Conservation (phyloP, 1,139 yeast genomes). For the Taiozyma sp. region DNA sequence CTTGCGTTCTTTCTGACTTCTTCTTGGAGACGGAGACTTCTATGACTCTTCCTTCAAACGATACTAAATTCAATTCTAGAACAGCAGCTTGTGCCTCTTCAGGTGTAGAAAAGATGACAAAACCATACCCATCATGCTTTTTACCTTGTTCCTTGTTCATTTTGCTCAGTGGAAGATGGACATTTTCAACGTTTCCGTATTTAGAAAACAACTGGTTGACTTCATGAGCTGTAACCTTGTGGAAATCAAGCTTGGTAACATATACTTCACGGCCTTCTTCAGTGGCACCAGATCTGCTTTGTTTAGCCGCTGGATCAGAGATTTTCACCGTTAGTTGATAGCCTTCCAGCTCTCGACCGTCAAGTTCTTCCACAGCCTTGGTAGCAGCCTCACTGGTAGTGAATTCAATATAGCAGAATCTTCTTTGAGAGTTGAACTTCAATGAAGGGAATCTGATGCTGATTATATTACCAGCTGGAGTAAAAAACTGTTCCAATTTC, state of each 20-base stretch:
- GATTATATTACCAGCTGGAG: constrained; percentile 37
- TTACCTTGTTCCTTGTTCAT: constrained; percentile 29
- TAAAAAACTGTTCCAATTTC: constrained; percentile 40
- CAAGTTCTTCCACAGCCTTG: constrained; percentile 39
- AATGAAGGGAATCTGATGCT: constrained; percentile 68
- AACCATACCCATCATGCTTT: constrained; percentile 52
- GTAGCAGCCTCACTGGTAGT: constrained; percentile 40
- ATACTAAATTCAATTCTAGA: constrained; percentile 31
- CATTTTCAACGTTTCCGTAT: constrained; percentile 45
- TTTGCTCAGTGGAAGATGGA: constrained; percentile 44
- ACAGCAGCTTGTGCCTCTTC: constrained; percentile 44
- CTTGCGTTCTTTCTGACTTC: constrained; percentile 28
- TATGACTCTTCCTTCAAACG: constrained; percentile 39
- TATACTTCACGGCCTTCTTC: constrained; percentile 53
- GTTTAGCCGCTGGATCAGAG: constrained; percentile 47
- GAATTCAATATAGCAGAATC: constrained; percentile 77
- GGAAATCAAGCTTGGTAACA: constrained; percentile 47
- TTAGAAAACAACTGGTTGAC: constrained; percentile 33
- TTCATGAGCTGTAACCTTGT: constrained; percentile 26
- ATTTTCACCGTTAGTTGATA: constrained; percentile 47
- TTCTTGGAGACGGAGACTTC: constrained; percentile 39
- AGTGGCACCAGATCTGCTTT: constrained; percentile 37
- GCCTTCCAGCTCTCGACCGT: constrained; percentile 33
- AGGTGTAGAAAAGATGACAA: constrained; percentile 39
- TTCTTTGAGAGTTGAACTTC: constrained; percentile 47